A percentile compares a stretch with the other conserved stretches of the same genome.
Conservation (phyloP, 2,329 filamentous ascomycete species). For the Lecanicillium sp. region DNA sequence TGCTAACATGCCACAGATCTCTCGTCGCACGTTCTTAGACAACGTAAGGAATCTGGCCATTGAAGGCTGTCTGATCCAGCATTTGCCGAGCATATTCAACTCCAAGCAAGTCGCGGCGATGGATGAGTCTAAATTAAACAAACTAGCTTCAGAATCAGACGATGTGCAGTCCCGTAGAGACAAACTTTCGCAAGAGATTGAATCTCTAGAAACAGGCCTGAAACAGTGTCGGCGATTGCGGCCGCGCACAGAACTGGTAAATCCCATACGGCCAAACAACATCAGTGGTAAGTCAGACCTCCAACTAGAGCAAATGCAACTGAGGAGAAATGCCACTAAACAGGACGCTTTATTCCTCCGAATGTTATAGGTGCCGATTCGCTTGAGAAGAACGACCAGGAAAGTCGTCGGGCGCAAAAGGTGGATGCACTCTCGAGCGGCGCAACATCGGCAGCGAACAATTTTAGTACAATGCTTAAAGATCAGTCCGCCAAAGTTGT, state of each 20-base stretch:
- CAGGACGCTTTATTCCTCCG: too few species aligned
- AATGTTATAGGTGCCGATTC: too few species aligned
- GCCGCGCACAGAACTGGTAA: neutral
- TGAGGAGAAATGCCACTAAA: too few species aligned
- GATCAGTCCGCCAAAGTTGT: too few species aligned
- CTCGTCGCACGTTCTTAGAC: constrained; percentile 35
- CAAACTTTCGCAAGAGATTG: constrained; percentile 9
- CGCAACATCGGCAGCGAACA: too few species aligned
- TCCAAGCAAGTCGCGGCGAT: constrained; percentile 30
- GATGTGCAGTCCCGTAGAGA: constrained; percentile 16
- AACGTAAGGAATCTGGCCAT: constrained; percentile 42
- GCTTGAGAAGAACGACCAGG: too few species aligned
- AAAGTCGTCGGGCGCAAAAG: too few species aligned
- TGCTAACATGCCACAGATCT: constrained; percentile 18
- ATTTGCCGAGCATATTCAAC: constrained; percentile 36
- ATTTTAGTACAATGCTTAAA: too few species aligned
- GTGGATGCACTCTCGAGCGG: too few species aligned
- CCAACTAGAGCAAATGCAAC: too few species aligned
- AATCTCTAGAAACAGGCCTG: constrained; percentile 4
- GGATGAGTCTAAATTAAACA: constrained; percentile 23
- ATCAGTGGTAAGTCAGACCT: too few species aligned
- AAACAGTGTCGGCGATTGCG: constrained; percentile 4
- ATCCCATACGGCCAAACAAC: too few species aligned
- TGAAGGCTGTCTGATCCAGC: constrained; percentile 40
- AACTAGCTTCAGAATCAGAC: constrained; percentile 28